These are phyloP conservation scores for Trichosporon sp. DNA, from an alignment of 1,284 basidiomycete genomes.

Conservation along the genomic window DNA sequence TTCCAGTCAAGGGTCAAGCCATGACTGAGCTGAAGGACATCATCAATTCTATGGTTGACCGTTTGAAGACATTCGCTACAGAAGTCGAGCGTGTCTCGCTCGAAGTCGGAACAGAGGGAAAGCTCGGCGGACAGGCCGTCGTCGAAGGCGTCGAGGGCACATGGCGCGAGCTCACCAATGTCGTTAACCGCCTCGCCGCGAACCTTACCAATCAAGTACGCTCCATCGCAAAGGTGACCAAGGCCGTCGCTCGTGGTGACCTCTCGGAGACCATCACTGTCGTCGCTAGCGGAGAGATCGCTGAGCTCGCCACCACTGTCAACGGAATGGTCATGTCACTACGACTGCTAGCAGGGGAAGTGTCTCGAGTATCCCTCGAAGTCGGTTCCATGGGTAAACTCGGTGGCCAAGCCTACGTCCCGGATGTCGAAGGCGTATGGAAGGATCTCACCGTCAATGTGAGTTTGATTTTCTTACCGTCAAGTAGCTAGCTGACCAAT, in stretches of 20 bases:
- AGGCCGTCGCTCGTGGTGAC: conserved; percentile 93
- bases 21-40: conserved; percentile 98
- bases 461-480: conserved; percentile 32
- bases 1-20: conserved; percentile 89
- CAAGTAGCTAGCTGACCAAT: conserved; percentile 18
- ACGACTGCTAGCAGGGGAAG: conserved; percentile 85
- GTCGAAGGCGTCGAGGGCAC: conserved; percentile 91
- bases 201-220: conserved; percentile 93
- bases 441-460: conserved; percentile 83
- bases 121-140: conserved; percentile 85
- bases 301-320: conserved; percentile 96
- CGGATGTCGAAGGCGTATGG: conserved; percentile 94
- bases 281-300: conserved; percentile 90
- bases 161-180: conserved; percentile 82
- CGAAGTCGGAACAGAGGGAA: conserved; percentile 91
- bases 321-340: conserved; percentile 92
- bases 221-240: conserved; percentile 93
- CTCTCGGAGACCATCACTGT: conserved; percentile 94
- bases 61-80: conserved; percentile 51
- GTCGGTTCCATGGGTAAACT: conserved; percentile 86
- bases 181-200: conserved; percentile 86
- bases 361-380: conserved; percentile 90
- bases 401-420: conserved; percentile 81
- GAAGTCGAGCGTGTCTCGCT: conserved; percentile 58
- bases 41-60: conserved; percentile 88